Evolutionary conservation across 2,329 filamentous ascomycete genomes (phyloP).

Genomic region (Arthrobotrys conoides): DNA sequence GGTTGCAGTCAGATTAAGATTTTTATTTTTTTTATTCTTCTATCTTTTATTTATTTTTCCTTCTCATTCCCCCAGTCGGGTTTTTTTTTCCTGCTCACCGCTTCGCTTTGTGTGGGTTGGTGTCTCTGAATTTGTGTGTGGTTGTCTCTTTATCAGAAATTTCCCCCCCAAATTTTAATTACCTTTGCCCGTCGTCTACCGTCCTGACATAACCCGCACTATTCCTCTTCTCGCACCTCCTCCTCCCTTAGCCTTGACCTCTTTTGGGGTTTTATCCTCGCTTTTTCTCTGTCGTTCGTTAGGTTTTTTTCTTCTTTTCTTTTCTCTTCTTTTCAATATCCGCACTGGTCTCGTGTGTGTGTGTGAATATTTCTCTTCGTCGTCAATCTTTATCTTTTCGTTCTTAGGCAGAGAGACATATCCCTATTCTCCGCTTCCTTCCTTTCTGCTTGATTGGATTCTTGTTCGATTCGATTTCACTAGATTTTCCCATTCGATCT

Average conservation of each 20-base stretch:
- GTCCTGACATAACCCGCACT: constrained; percentile 37
- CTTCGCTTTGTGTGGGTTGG: constrained; percentile 55
- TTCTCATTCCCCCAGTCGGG: constrained; percentile 26
- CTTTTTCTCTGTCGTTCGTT: constrained; percentile 38
- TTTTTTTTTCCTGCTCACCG: constrained; percentile 35
- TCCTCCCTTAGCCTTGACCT: constrained; percentile 58
- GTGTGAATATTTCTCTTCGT: constrained; percentile 57
- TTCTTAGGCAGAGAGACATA: constrained; percentile 39
- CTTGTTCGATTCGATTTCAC: constrained; percentile 52
- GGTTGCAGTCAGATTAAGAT: constrained; percentile 49
- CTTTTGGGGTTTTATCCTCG: constrained; percentile 49
- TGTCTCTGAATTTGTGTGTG: constrained; percentile 56
- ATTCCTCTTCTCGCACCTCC: constrained; percentile 55
- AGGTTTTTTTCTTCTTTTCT: constrained; percentile 40
- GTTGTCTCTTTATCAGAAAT: constrained; percentile 59
- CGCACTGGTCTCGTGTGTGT: constrained; percentile 40
- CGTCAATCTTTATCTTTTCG: constrained; percentile 60
- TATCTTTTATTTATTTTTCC: too few species aligned
- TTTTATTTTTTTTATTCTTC: constrained; percentile 28
- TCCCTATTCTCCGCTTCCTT: constrained; percentile 27
- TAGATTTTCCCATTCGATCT: constrained; percentile 61
- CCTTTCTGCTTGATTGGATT: constrained; percentile 49
- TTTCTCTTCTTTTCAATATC: constrained; percentile 51
- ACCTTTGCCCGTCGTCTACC: constrained; percentile 23
- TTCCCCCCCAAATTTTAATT: constrained; percentile 44